Conservation (phyloP, 75 land plant species). For the Pinus tabuliformis region DNA sequence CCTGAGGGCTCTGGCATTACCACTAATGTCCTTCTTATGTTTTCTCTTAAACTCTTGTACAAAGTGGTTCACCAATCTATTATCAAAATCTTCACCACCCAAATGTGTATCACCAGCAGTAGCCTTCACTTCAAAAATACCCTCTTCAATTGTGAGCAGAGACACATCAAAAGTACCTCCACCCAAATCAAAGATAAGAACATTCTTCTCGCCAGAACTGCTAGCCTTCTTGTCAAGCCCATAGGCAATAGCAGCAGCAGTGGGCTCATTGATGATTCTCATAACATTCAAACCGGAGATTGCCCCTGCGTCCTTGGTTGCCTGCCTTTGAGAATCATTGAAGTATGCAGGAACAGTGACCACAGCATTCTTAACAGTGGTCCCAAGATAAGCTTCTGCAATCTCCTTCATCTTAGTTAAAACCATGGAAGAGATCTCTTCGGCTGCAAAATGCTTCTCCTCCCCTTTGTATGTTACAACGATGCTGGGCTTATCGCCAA, state of each 20-base stretch:
- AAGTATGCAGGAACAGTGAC: slow-evolving; percentile 12
- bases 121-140: slow-evolving; percentile 75
- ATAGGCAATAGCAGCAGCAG: slow-evolving; percentile 81
- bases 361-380: slow-evolving; percentile 28
- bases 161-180: slow-evolving; percentile 83
- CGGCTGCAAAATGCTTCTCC: slow-evolving; percentile 30
- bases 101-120: slow-evolving; percentile 75
- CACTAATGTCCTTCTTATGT: slow-evolving; percentile 37
- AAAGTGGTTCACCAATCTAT: slow-evolving; percentile 22
- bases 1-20: slow-evolving; percentile 34
- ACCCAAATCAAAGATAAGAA: slow-evolving; percentile 63
- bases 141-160: slow-evolving; percentile 71
- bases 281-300: slow-evolving; percentile 15
- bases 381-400: slow-evolving; percentile 30
- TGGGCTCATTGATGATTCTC: slow-evolving; percentile 49
- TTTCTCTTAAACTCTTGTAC: slow-evolving; percentile 30
- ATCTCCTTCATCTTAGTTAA: slow-evolving; percentile 36
- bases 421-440: slow-evolving; percentile 38
- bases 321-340: slow-evolving; percentile 15
- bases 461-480: slow-evolving; percentile 30
- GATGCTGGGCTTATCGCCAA: slow-evolving; percentile 38
- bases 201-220: slow-evolving; percentile 65
- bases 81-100: slow-evolving; percentile 24
- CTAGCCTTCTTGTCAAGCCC: slow-evolving; percentile 78
- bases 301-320: slow-evolving; percentile 12